Conservation (phyloP, 768 basidiomycete genomes). For the Suillus placidus region DNA sequence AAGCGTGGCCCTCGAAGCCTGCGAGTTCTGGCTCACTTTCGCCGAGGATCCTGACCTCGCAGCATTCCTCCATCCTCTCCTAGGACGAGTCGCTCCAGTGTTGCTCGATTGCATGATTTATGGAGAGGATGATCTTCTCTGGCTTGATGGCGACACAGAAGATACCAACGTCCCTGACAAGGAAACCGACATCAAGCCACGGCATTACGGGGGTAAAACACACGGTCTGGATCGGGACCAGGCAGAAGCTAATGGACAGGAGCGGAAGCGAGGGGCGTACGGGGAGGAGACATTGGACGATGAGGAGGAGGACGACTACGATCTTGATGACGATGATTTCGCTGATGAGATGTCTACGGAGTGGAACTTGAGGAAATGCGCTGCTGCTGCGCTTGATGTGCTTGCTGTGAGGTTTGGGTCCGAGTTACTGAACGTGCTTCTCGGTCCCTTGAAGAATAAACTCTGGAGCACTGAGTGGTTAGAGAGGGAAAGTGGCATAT, state of each 20-base stretch:
- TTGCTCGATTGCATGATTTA: conserved; percentile 98
- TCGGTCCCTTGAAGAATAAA: conserved; percentile 90
- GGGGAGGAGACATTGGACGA: conserved; percentile 82
- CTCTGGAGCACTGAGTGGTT: conserved; percentile 94
- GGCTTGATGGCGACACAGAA: conserved; percentile 91
- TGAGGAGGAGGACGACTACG: conserved; percentile 87
- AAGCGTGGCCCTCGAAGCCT: conserved; percentile 94
- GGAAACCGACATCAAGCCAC: conserved; percentile 94
- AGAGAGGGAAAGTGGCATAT: conserved; percentile 91
- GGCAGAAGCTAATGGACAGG: conserved; percentile 38
- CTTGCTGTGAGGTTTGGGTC: conserved; percentile 90
- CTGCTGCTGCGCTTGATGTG: conserved; percentile 96
- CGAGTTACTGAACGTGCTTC: conserved; percentile 86
- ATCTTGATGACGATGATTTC: conserved; percentile 81
- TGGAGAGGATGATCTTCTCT: conserved; percentile 92
- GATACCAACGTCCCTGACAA: conserved; percentile 91
- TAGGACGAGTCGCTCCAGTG: conserved; percentile 91
- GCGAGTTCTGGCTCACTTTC: conserved; percentile 99
- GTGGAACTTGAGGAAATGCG: conserved; percentile 98
- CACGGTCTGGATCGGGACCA: conserved; percentile 83
- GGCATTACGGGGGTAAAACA: conserved; percentile 83
- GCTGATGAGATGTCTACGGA: conserved; percentile 97
- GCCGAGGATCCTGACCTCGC: conserved; percentile 92
- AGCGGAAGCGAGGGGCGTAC: conserved; percentile 57
- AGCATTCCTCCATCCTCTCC: conserved; percentile 79